Conservation (phyloP, 2,329 filamentous ascomycete genomes). For the Colletotrichum spinosum region DNA sequence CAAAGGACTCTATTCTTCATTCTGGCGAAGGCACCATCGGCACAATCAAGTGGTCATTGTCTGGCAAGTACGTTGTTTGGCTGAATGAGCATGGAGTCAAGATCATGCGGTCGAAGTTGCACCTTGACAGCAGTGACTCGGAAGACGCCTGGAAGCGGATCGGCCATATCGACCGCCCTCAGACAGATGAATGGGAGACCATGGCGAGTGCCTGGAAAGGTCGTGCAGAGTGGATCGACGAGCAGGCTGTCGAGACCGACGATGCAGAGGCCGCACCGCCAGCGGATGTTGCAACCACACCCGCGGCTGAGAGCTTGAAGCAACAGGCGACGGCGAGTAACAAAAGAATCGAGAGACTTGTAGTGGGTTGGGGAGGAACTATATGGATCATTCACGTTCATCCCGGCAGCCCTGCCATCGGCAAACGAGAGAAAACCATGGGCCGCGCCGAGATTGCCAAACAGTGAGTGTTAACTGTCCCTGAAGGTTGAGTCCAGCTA, state of each 20-base stretch:
- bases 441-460: slow-evolving; percentile 92
- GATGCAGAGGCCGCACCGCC: slow-evolving; percentile 60
- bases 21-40: slow-evolving; percentile 92
- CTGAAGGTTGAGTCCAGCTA: slow-evolving; percentile 37
- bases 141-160: slow-evolving; percentile 96
- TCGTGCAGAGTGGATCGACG: slow-evolving; percentile 92
- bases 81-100: slow-evolving; percentile 97
- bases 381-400: slow-evolving; percentile 97
- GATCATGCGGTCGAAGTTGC: slow-evolving; percentile 91
- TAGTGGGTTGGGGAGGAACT: slow-evolving; percentile 96
- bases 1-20: slow-evolving; percentile 88
- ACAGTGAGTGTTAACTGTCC: slow-evolving; percentile 71
- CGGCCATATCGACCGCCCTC: slow-evolving; percentile 89
- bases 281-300: slow-evolving; percentile 51
- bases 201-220: slow-evolving; percentile 98
- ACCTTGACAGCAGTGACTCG: slow-evolving; percentile 79
- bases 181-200: slow-evolving; percentile 89
- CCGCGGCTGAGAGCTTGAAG: slow-evolving; percentile 60
- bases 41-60: slow-evolving; percentile 93
- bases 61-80: slow-evolving; percentile 94
- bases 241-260: slow-evolving; percentile 80
- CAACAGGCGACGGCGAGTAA: slow-evolving; percentile 61
- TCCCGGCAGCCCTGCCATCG: slow-evolving; percentile 75
- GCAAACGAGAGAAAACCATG: slow-evolving; percentile 76
- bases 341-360: slow-evolving; percentile 76